Percentiles rank a stretch among this genome's conserved stretches.
Conservation (phyloP, 495 filamentous ascomycete genomes). For the Podospora pseudoanserina region DNA sequence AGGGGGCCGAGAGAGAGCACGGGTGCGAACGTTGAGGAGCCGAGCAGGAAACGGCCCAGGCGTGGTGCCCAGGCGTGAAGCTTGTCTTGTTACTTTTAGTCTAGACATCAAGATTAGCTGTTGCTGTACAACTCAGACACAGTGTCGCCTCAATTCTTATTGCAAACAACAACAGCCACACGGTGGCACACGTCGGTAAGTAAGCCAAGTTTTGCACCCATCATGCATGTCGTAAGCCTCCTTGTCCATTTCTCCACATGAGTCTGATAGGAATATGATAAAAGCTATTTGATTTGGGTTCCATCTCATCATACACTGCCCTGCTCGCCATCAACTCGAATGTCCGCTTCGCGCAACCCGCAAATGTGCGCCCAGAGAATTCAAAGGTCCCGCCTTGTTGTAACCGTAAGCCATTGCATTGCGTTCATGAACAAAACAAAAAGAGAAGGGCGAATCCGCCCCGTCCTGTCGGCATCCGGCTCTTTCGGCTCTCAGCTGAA, state of each 20-base stretch:
- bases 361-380: not conserved
- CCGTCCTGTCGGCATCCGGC: not conserved
- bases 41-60: slow-evolving; percentile 18
- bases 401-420: not conserved
- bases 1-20: slow-evolving; percentile 2
- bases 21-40: slow-evolving; percentile 14
- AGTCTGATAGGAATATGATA: not conserved
- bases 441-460: not conserved
- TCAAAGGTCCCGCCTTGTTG: not conserved
- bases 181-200: too few species aligned
- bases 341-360: not conserved
- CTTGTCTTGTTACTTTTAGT: too few species aligned
- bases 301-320: not conserved
- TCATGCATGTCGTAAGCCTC: not conserved
- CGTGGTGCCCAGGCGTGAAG: not conserved
- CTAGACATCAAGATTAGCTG: too few species aligned
- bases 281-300: not conserved
- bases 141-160: too few species aligned
- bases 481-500: slow-evolving; percentile 15
- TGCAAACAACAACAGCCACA: too few species aligned
- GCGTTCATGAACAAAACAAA: not conserved
- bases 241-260: not conserved
- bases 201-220: too few species aligned
- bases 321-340: not conserved
- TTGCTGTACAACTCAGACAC: too few species aligned